A percentile compares a stretch with the other conserved stretches of the same genome.
Conservation (phyloP, 257 asterid species). For the Haberlea rhodopensis region DNA sequence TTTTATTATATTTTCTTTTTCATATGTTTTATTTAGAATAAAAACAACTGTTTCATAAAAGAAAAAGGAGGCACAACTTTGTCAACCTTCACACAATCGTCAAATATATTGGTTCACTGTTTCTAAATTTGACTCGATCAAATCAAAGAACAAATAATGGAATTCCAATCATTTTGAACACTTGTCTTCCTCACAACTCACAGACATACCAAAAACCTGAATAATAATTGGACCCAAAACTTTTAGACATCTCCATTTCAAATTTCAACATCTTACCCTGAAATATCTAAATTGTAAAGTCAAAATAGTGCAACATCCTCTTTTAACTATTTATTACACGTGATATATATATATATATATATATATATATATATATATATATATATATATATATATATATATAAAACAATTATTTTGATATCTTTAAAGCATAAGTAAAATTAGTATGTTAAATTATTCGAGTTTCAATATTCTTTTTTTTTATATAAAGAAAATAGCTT, state of each 20-base stretch:
- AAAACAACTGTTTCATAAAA: no score
- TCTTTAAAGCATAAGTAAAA: no score
- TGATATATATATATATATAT: not conserved
- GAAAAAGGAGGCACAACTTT: slow-evolving; percentile 21
- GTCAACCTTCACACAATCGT: not conserved
- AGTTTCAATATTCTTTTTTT: no score
- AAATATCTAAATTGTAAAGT: not conserved
- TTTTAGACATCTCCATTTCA: slow-evolving; percentile 1
- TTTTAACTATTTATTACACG: not conserved
- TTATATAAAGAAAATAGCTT: no score
- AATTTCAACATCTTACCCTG: not conserved
- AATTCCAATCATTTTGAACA: slow-evolving; percentile 14
- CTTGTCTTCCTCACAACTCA: slow-evolving; percentile 29
- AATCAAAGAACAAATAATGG: not conserved
- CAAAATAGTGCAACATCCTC: not conserved
- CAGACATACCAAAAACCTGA: not conserved
- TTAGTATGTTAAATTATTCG: no score
- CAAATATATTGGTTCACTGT: not conserved
- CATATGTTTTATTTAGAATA: not conserved
- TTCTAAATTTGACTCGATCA: not conserved
- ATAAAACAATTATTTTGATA: no score
- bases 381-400: no score
- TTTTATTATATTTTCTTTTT: no score
- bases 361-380: no score
- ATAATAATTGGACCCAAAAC: not conserved